These are phyloP conservation scores for Cladosporium oxysporum DNA, from an alignment of 2,329 filamentous ascomycete genomes.

Conservation along the genomic window DNA sequence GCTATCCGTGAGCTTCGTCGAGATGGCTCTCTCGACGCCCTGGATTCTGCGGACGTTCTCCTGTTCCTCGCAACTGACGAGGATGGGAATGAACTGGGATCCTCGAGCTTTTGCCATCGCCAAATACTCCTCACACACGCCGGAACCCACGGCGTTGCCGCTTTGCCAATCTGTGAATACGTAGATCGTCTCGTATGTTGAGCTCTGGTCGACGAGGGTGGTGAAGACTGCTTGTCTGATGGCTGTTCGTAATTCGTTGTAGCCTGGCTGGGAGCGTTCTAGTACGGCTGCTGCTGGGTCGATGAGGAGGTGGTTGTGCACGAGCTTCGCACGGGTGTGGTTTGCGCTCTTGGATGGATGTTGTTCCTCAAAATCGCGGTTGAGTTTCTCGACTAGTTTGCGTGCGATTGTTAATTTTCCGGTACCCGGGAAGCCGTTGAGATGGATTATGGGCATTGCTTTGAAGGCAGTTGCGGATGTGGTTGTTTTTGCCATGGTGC, in stretches of 20 bases:
- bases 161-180: constrained; percentile 1
- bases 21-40: not conserved
- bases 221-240: constrained; percentile 3
- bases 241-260: not conserved
- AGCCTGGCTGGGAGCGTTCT: not conserved
- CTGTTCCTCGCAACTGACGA: not conserved
- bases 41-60: not conserved
- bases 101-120: not conserved
- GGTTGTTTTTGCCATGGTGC: not conserved
- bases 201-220: not conserved
- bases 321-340: not conserved
- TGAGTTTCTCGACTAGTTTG: constrained; percentile 2
- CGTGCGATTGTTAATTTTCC: not conserved
- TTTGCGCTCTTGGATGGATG: not conserved
- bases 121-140: not conserved
- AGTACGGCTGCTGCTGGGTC: not conserved
- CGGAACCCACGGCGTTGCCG: not conserved
- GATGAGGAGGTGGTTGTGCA: not conserved
- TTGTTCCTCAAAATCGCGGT: not conserved
- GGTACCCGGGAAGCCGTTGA: not conserved
- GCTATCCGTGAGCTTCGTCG: not conserved
- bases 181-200: not conserved
- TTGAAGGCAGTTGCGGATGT: not conserved
- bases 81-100: not conserved
- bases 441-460: not conserved